Percentiles rank a stretch among this genome's conserved stretches.
phyloP scores from a whole-genome alignment of 1,139 yeast species.

The Zygoascus hellenicus region DNA sequence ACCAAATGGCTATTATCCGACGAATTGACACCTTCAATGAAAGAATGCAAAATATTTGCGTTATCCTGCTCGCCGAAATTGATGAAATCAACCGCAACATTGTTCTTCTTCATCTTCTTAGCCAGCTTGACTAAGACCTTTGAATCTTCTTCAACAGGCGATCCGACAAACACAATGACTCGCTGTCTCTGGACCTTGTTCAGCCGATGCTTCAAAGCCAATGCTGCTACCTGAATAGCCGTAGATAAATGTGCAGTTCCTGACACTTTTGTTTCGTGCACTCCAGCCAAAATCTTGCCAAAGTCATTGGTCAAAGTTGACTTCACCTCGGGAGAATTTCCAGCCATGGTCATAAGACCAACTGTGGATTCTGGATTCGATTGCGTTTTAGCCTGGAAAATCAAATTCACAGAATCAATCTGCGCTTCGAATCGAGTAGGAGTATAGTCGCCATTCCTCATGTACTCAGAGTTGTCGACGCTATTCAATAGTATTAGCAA shows the following conservation, averaged over 20 bases:
- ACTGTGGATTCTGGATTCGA: conserved; percentile 93
- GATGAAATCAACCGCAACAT: conserved; percentile 81
- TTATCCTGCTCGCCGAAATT: conserved; percentile 90
- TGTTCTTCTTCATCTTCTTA: conserved; percentile 89
- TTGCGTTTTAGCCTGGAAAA: conserved; percentile 80
- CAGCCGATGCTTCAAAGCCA: conserved; percentile 94
- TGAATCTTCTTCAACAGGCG: conserved; percentile 69
- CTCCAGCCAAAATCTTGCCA: conserved; percentile 82
- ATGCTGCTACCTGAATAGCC: conserved; percentile 94
- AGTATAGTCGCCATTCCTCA: conserved; percentile 92
- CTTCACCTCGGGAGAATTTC: conserved; percentile 72
- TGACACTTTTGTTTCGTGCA: conserved; percentile 71
- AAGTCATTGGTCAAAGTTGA: conserved; percentile 84
- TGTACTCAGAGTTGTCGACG: conserved; percentile 91
- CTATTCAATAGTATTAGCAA: conserved; percentile 7
- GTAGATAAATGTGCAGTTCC: conserved; percentile 70
- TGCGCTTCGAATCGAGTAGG: conserved; percentile 92
- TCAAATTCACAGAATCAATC: conserved; percentile 81
- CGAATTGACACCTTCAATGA: conserved; percentile 66
- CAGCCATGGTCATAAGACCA: conserved; percentile 85
- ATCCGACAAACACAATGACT: conserved; percentile 83
- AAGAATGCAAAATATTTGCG: conserved; percentile 73
- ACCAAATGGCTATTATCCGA: conserved; percentile 80
- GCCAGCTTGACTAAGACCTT: conserved; percentile 79
- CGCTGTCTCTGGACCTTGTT: conserved; percentile 90